Conservation (phyloP, 2,329 filamentous ascomycete species). For the Aphanoascus verrucosus region DNA sequence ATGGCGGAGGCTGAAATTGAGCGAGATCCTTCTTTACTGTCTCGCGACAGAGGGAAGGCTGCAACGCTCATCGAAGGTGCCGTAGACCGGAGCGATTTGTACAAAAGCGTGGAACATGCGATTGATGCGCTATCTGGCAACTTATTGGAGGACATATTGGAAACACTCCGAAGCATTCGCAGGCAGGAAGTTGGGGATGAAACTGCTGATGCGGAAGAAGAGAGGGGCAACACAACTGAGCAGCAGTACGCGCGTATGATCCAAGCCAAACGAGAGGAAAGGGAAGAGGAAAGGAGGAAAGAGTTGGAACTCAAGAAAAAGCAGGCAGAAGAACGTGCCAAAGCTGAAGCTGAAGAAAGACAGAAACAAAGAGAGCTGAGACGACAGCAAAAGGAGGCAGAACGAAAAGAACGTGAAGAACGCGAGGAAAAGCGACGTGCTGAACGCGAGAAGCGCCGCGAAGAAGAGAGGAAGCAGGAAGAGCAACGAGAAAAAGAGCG, state of each 20-base stretch:
- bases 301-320: slow-evolving; percentile 41
- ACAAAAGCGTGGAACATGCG: slow-evolving; percentile 46
- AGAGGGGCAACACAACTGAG: slow-evolving; percentile 48
- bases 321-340: slow-evolving; percentile 41
- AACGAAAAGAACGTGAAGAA: slow-evolving; percentile 41
- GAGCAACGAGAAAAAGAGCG: slow-evolving; percentile 44
- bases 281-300: slow-evolving; percentile 42
- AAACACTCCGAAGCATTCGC: slow-evolving; percentile 47
- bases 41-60: slow-evolving; percentile 51
- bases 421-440: slow-evolving; percentile 39
- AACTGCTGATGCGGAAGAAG: slow-evolving; percentile 43
- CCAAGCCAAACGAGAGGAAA: slow-evolving; percentile 41
- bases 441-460: slow-evolving; percentile 41
- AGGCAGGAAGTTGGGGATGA: slow-evolving; percentile 49
- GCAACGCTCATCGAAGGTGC: slow-evolving; percentile 54
- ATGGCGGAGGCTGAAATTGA: slow-evolving; percentile 53
- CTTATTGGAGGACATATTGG: slow-evolving; percentile 44
- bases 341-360: slow-evolving; percentile 34
- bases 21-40: slow-evolving; percentile 49
- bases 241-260: slow-evolving; percentile 49
- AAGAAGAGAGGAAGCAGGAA: slow-evolving; percentile 44
- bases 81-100: slow-evolving; percentile 53
- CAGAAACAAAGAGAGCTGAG: slow-evolving; percentile 35
- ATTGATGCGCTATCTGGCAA: slow-evolving; percentile 46
- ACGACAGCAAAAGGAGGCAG: slow-evolving; percentile 36